Percentiles rank a stretch among this genome's conserved stretches.
phyloP scores from a whole-genome alignment of 176 grass and related monocot species.

The Cenchrus fungigraminus region DNA sequence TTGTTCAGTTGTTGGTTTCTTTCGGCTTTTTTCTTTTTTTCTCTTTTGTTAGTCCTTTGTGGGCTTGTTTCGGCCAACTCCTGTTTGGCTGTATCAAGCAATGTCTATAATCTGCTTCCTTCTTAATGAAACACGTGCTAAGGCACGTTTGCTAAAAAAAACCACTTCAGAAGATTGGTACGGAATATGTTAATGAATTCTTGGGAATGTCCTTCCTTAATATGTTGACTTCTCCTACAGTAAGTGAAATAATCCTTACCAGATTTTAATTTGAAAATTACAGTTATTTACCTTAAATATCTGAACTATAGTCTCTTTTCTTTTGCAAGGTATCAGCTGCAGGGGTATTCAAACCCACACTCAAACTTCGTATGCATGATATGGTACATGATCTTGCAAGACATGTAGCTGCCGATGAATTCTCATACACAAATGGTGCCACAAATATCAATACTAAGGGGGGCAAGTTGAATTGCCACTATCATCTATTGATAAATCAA shows the following conservation, averaged over 20 bases:
- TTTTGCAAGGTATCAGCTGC: not conserved
- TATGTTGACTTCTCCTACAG: not conserved
- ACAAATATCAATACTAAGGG: not conserved
- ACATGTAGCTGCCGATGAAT: constrained; percentile 47
- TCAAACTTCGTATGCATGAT: constrained; percentile 20
- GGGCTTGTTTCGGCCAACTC: too few relatives aligned
- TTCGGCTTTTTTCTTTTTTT: too few relatives aligned
- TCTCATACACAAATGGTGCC: not conserved
- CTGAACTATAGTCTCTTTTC: not conserved
- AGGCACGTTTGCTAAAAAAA: too few relatives aligned
- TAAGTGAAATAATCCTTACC: not conserved
- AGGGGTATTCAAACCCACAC: not conserved
- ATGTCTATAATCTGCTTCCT: too few relatives aligned
- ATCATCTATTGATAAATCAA: constrained; percentile 28
- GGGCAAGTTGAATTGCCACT: not conserved
- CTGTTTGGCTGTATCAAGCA: too few relatives aligned
- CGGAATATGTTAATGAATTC: constrained; percentile 45
- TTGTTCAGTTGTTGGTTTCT: too few relatives aligned
- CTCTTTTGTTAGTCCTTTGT: too few relatives aligned
- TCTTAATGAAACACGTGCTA: too few relatives aligned
- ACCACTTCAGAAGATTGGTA: not conserved
- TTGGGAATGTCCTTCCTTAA: constrained; percentile 51
- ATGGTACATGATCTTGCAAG: constrained; percentile 54
- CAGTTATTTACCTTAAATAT: not conserved
- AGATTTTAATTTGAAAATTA: not conserved